Evolutionary conservation across 2,329 filamentous ascomycete species (phyloP).

Genomic region (Geosmithia morbida): DNA sequence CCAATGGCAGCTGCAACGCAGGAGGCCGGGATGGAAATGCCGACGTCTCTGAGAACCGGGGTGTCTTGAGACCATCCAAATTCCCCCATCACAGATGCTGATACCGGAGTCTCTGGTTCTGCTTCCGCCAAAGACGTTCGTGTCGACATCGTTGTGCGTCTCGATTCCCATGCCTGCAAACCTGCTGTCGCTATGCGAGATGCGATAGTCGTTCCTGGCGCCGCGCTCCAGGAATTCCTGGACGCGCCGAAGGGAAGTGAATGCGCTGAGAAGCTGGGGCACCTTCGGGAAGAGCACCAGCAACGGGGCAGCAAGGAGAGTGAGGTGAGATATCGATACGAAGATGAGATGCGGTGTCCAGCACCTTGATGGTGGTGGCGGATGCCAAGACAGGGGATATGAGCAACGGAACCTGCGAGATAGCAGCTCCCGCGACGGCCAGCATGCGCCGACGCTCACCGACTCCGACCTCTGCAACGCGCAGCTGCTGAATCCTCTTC

Average conservation of each 20-base stretch:
- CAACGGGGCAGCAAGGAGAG: conserved; percentile 1
- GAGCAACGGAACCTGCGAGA: conserved; percentile 14
- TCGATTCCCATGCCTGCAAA: too few species aligned
- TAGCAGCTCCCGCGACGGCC: conserved; percentile 3
- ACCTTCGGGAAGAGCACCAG: conserved; percentile 1
- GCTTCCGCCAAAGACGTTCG: background rate
- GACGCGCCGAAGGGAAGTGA: conserved; percentile 3
- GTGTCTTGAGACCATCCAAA: conserved; percentile 11
- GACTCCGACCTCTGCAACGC: conserved; percentile 7
- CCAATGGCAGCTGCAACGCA: conserved; percentile 19
- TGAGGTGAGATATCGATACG: background rate
- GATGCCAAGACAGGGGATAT: conserved; percentile 13
- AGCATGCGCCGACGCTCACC: conserved; percentile 7
- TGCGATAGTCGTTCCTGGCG: background rate
- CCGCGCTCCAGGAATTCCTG: conserved; percentile 1
- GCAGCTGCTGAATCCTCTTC: conserved; percentile 6
- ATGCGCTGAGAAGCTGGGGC: conserved; percentile 1
- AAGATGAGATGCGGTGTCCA: conserved; percentile 5
- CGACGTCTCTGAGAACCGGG: conserved; percentile 7
- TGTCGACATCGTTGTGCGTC: background rate
- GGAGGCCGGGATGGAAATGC: conserved; percentile 5
- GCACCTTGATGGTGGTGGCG: conserved; percentile 5
- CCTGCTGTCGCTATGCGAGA: too few species aligned
- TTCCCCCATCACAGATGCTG: conserved; percentile 1
- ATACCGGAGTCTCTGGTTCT: background rate